Conservation (phyloP, 2,329 filamentous ascomycete species). For the Pseudogymnoascus sp. region DNA sequence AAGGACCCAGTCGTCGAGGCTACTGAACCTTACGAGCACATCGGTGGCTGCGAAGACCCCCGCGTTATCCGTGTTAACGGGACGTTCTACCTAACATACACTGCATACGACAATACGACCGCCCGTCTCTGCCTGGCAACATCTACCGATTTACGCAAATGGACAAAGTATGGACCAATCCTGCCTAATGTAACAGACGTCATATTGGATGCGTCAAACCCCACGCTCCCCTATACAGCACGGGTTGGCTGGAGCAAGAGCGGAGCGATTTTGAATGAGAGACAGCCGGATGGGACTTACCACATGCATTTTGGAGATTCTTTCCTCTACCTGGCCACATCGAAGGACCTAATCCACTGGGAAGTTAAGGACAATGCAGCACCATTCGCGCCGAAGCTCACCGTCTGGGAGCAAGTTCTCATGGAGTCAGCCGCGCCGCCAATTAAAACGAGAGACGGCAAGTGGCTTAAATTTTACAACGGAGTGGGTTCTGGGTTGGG, state of each 20-base stretch:
- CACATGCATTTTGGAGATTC: constrained; percentile 31
- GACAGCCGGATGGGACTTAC: constrained; percentile 26
- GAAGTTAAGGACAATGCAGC: constrained; percentile 15
- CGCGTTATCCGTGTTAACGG: constrained; percentile 31
- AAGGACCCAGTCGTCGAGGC: constrained; percentile 28
- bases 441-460: constrained; percentile 29
- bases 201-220: constrained; percentile 21
- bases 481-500: constrained; percentile 23
- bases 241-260: constrained; percentile 20
- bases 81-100: constrained; percentile 34
- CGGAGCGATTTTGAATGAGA: constrained; percentile 27
- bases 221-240: constrained; percentile 9
- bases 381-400: constrained; percentile 23
- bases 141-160: constrained; percentile 30
- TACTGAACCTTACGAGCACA: constrained; percentile 28
- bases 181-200: constrained; percentile 22
- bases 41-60: constrained; percentile 32
- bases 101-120: constrained; percentile 27
- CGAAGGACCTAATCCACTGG: constrained; percentile 29
- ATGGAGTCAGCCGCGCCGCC: constrained; percentile 29
- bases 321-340: constrained; percentile 27
- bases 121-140: constrained; percentile 32
- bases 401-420: constrained; percentile 29
- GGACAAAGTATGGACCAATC: constrained; percentile 28
- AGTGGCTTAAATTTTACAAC: constrained; percentile 29